phyloP scores from a whole-genome alignment of 208 protist genomes.

The Wallacemonas sp. region DNA sequence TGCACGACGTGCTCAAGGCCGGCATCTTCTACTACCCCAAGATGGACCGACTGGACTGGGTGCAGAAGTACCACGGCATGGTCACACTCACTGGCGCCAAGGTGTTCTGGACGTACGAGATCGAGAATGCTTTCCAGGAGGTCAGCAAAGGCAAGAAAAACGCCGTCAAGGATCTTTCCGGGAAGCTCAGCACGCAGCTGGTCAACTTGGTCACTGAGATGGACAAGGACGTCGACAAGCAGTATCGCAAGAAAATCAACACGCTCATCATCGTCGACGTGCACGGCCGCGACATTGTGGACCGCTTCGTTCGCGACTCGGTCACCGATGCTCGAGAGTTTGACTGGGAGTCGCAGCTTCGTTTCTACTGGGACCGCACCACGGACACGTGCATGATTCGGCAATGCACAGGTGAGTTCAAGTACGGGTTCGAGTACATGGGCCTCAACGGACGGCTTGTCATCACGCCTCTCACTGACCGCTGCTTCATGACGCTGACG shows the following conservation, averaged over 20 bases:
- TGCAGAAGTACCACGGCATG: slow-evolving; percentile 96
- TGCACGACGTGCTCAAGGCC: slow-evolving; percentile 96
- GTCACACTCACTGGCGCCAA: slow-evolving; percentile 95
- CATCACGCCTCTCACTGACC: slow-evolving; percentile 98
- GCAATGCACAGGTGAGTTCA: slow-evolving; percentile 97
- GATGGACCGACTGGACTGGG: slow-evolving; percentile 93
- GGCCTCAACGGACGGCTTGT: slow-evolving; percentile 98
- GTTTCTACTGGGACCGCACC: slow-evolving; percentile 97
- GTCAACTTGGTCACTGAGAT: slow-evolving; percentile 96
- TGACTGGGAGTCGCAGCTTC: slow-evolving; percentile 99
- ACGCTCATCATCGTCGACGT: slow-evolving; percentile 99
- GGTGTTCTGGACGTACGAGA: slow-evolving; percentile 99
- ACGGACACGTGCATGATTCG: slow-evolving; percentile 95
- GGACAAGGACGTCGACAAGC: slow-evolving; percentile 91
- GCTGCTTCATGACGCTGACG: slow-evolving; percentile 99
- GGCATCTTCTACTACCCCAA: slow-evolving; percentile 97
- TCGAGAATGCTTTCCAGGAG: slow-evolving; percentile 95
- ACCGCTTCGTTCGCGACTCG: slow-evolving; percentile 98
- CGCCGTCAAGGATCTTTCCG: slow-evolving; percentile 95
- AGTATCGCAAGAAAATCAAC: slow-evolving; percentile 97
- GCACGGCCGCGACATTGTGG: slow-evolving; percentile 99
- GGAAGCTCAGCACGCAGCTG: slow-evolving; percentile 92
- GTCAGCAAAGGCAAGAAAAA: slow-evolving; percentile 94
- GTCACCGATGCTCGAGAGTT: slow-evolving; percentile 98
- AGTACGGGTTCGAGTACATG: slow-evolving; percentile 99